Evolutionary conservation across 164 flowering plant species (phyloP), one percentile per base, ranked within the genome.

Genomic region (Aristolochia contorta): DNA sequence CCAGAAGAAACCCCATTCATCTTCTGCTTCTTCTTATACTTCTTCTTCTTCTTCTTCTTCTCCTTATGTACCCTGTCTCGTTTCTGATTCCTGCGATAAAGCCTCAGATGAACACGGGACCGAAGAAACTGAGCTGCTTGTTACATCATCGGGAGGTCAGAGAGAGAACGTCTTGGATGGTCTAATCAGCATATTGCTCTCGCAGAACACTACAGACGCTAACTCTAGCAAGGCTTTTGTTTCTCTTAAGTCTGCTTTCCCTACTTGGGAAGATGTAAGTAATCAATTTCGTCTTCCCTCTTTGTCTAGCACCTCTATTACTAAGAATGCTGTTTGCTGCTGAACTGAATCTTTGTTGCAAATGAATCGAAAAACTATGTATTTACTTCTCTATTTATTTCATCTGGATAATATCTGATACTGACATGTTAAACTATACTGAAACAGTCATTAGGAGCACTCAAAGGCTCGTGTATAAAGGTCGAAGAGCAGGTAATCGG

Each of bases 151-250:
- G 22, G 32, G 24, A 20, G 23, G 22, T 33, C 48, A 37, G 19
- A 64, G 62, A 37, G 94, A 85, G 75, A 83, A 78, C 47, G 96
- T 92, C 27, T 70, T 92, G 74, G 96, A 92, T 47, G 98, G 96
- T 54, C 61, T 92, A 6, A 77, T 89, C 48, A 82, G 79, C 68
- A 83, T 77, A 7, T 61, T 92, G 37, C 78, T 89, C 6, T 85
- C 93, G 1, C 98, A 92, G 74, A 92, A 92, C 63, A 89, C 98
- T 1, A 91, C 96, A 16, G 96, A 92, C 59, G 70, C 57, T 24
- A 92, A 89, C 64, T 80, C 95, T 18, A 72, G 55, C 45, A 80
- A 69, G 72, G 98, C 98, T 59, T 92, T 92, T 62, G 77, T 75
- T 65, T 82, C 87, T 56, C 91, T 89, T 64, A 89, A 89, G 57